Evolutionary conservation across 1,284 basidiomycete genomes (phyloP), one percentile per base, ranked within the genome.

Genomic region (Polyporus tsugae): DNA sequence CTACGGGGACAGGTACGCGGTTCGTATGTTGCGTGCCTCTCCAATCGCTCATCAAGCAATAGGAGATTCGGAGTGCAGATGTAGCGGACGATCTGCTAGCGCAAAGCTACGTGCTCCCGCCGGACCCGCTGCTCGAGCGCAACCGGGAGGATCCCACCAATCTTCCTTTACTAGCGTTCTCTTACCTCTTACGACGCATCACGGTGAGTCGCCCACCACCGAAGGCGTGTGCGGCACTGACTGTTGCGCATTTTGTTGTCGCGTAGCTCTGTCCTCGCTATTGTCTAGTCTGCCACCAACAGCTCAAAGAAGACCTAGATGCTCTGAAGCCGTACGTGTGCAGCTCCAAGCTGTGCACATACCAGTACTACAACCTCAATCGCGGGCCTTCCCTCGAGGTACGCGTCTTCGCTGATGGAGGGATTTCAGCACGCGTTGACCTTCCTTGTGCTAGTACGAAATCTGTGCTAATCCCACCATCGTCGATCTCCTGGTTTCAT

Each of bases 251-350:
- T 39, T 53, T 7, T 35, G 2, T 1, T 19, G 1, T 19, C 29
- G 5, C 11, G n/a, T 63, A 91, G 89, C 81, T 91, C 15, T 90
- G 88, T 70, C 85, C 87, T 0, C 82, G 85, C 29, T 90, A 86
- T 73, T 91, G 89, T 71, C 80, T 89, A 15, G 86, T 90, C 9
- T 91, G 89, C 75, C 89, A 91, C 68, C 84, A 86, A 70, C 85
- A 82, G 66, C 82, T 91, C 41, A 72, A 80, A 11, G 81, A 80
- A 2, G 81, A 85, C 58, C 86, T 84, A 67, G 87, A 88, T 70
- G 86, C 86, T 0, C 83, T 91, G 66, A 90, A 90, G 75, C 89
- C 89, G 6, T 91, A 90, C 73, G 88, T 91, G 17, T 91, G 89
- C 74, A 82, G 85, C 67, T 83, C 82, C 15, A 85, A 84, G 67